These are phyloP conservation scores for Aspergillus sclerotiicarbonarius DNA, from an alignment of 495 filamentous ascomycete genomes.

Conservation along the genomic window DNA sequence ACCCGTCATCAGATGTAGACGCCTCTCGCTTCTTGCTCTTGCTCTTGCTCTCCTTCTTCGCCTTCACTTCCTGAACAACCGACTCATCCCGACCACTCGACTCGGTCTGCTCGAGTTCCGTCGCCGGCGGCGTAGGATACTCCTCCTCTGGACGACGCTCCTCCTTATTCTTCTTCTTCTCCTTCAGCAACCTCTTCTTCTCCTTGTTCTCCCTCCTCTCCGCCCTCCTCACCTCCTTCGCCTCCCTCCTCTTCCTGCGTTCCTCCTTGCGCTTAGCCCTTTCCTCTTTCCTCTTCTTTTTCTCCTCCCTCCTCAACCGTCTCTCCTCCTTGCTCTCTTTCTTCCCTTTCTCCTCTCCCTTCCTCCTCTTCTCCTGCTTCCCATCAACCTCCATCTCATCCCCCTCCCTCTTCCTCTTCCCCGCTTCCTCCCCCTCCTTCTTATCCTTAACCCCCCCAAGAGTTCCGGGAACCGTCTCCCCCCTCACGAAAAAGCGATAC, in stretches of 20 bases:
- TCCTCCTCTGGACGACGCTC: conserved; percentile 25
- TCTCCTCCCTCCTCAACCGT: conserved; percentile 27
- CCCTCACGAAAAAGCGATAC: conserved; percentile 79
- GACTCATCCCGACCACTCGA: conserved; percentile 20
- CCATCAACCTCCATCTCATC: conserved; percentile 20
- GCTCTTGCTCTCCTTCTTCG: conserved; percentile 21
- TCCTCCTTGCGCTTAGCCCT: conserved; percentile 21
- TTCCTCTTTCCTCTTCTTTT: conserved; percentile 35
- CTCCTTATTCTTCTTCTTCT: conserved; percentile 11
- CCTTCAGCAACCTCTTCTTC: too few relatives aligned
- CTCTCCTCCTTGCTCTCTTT: conserved; percentile 13
- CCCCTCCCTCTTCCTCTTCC: conserved; percentile 30
- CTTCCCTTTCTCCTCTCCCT: conserved; percentile 10
- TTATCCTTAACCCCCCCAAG: conserved; percentile 27
- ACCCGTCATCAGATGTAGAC: conserved; percentile 11
- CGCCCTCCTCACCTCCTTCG: conserved; percentile 24
- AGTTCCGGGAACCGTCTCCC: conserved; percentile 70
- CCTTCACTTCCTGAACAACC: conserved; percentile 15
- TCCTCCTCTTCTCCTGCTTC: conserved; percentile 9
- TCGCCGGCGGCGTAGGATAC: conserved; percentile 43
- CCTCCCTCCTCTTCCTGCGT: conserved; percentile 28
- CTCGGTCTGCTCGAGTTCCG: conserved; percentile 26
- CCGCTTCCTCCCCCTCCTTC: conserved; percentile 19
- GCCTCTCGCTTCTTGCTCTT: conserved; percentile 25
- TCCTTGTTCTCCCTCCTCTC: conserved; percentile 22